These are phyloP conservation scores for Petunia hybrid DNA, from an alignment of 305 asterid species.

Conservation along the genomic window DNA sequence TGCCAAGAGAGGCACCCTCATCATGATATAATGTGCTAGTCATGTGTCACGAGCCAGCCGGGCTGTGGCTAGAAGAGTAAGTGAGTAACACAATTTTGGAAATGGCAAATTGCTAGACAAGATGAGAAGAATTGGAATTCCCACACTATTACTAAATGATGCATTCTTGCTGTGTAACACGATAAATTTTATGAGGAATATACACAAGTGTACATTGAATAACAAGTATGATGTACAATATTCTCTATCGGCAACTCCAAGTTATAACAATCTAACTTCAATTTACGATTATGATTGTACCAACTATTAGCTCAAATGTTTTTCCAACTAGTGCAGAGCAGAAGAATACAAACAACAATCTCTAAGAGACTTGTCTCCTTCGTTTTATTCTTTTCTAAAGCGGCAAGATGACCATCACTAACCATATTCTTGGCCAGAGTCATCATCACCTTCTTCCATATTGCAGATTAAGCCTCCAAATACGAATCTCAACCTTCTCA, in stretches of 20 bases:
- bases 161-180: no score
- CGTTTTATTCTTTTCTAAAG: slow-evolving; percentile 81
- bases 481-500: slow-evolving; percentile 74
- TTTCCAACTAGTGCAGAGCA: slow-evolving; percentile 15
- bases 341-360: not conserved
- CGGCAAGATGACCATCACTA: slow-evolving; percentile 58
- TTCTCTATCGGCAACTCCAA: not conserved
- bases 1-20: no score
- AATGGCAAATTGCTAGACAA: no score
- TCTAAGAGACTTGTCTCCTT: slow-evolving; percentile 54
- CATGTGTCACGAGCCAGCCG: no score
- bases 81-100: no score
- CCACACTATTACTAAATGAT: no score
- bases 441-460: slow-evolving; percentile 57
- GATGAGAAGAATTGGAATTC: no score
- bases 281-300: slow-evolving; percentile 1
- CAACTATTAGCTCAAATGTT: not conserved
- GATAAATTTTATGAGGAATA: not conserved
- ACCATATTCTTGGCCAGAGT: slow-evolving; percentile 46
- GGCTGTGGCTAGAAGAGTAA: no score
- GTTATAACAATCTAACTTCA: slow-evolving; percentile 16
- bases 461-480: slow-evolving; percentile 83
- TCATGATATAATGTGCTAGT: no score
- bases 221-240: slow-evolving; percentile 19
- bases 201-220: not conserved